phyloP scores from a whole-genome alignment of 2,329 filamentous ascomycete genomes.

The Macrophomina tecta region DNA sequence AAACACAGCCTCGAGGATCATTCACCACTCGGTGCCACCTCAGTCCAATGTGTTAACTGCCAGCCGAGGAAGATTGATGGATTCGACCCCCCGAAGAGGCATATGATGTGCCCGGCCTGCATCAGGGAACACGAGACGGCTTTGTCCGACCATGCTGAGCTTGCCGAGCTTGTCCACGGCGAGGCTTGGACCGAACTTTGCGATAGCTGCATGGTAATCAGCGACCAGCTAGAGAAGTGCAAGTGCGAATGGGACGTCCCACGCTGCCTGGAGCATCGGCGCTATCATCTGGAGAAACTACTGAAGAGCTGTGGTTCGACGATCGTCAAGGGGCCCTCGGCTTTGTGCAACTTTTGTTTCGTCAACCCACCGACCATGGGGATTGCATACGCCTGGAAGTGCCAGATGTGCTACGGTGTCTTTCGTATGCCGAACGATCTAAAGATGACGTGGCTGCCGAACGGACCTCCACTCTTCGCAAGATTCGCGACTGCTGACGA shows the following conservation, averaged over 20 bases:
- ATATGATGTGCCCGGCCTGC: conserved; percentile 15
- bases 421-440: neutral
- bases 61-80: neutral
- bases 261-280: conserved; percentile 1
- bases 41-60: neutral
- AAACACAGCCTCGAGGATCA: conserved; percentile 1
- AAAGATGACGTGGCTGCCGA: neutral
- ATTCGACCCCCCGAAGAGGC: neutral
- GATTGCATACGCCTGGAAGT: neutral
- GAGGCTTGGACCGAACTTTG: neutral
- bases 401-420: neutral
- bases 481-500: too few species aligned
- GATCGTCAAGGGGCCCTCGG: too few species aligned
- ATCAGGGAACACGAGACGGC: neutral
- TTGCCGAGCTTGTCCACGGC: neutral
- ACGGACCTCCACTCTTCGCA: neutral
- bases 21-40: neutral
- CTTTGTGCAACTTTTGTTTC: neutral
- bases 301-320: neutral
- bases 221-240: neutral
- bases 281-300: neutral
- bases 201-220: neutral
- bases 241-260: neutral
- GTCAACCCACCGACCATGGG: neutral
- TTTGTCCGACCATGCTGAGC: neutral